These are phyloP conservation scores for Microbotryum scabiosae DNA, from an alignment of 1,284 basidiomycete genomes.

Conservation along the genomic window DNA sequence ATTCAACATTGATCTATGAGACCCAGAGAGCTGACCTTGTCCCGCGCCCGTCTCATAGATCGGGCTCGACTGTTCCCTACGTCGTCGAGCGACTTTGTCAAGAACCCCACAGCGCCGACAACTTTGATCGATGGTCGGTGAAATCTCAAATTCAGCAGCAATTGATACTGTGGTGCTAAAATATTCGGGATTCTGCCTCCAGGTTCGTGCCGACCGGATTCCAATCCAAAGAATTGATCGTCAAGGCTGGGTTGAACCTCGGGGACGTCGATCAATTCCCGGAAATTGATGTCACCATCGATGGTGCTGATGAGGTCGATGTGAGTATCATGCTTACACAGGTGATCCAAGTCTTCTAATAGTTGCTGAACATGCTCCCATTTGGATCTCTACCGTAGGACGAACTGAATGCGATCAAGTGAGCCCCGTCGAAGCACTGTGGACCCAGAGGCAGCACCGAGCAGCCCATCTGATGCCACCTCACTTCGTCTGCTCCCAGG, in stretches of 20 bases:
- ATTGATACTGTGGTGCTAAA: not conserved
- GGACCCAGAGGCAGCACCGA: not conserved
- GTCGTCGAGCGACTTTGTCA: slow-evolving; percentile 89
- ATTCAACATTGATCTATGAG: no score
- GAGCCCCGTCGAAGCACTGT: not conserved
- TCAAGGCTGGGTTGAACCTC: slow-evolving; percentile 65
- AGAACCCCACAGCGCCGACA: slow-evolving; percentile 59
- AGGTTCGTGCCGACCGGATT: slow-evolving; percentile 93
- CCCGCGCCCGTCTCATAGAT: slow-evolving; percentile 10
- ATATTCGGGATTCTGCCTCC: not conserved
- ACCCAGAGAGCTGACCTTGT: no score
- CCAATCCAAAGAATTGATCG: slow-evolving; percentile 91
- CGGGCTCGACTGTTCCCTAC: slow-evolving; percentile 92
- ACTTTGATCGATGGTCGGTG: slow-evolving; percentile 48
- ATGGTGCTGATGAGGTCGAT: slow-evolving; percentile 82
- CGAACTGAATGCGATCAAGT: slow-evolving; percentile 84
- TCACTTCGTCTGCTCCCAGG: slow-evolving; percentile 17
- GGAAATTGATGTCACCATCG: slow-evolving; percentile 85
- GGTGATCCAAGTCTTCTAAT: no score
- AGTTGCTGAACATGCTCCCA: not conserved
- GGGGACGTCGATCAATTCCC: slow-evolving; percentile 83
- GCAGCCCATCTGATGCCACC: no score
- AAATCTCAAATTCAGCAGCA: not conserved
- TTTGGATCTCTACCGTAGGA: slow-evolving; percentile 28
- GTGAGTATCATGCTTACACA: slow-evolving; percentile 51